phyloP scores from a whole-genome alignment of 108 stramenopile species.

The Nitzschia palea region DNA sequence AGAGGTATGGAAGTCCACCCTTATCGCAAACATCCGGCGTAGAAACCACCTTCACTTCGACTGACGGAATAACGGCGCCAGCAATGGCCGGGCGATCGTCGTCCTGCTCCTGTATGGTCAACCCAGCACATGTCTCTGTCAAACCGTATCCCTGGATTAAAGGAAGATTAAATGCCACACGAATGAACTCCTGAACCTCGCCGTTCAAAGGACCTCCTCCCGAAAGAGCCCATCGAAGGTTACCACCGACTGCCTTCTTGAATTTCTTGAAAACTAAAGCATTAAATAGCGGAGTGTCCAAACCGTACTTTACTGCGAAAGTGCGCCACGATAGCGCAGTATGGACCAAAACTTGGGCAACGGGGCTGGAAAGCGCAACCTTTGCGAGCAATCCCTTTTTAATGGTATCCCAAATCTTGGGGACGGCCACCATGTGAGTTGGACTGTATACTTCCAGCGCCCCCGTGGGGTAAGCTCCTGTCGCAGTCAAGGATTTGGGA shows the following conservation, averaged over 20 bases:
- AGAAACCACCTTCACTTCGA: conserved; percentile 77
- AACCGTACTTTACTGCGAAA: conserved; percentile 66
- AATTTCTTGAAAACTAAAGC: conserved; percentile 89
- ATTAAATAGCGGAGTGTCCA: conserved; percentile 89
- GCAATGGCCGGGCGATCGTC: conserved; percentile 77
- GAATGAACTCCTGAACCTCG: conserved; percentile 83
- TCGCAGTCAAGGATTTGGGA: conserved; percentile 77
- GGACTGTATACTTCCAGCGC: conserved; percentile 84
- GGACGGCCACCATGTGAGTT: conserved; percentile 87
- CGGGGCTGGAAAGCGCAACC: conserved; percentile 61
- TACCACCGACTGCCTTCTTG: conserved; percentile 76
- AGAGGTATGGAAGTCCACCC: conserved; percentile 70
- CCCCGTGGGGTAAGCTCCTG: conserved; percentile 83
- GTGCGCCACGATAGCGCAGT: conserved; percentile 69
- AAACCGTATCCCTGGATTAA: conserved; percentile 87
- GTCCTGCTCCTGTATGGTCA: conserved; percentile 66
- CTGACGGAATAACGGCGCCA: conserved; percentile 67
- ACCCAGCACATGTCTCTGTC: conserved; percentile 85
- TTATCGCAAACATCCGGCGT: conserved; percentile 83
- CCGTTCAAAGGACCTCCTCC: conserved; percentile 87
- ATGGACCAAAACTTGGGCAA: conserved; percentile 66
- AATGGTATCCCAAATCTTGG: conserved; percentile 95
- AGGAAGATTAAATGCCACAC: conserved; percentile 76
- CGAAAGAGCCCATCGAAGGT: conserved; percentile 70
- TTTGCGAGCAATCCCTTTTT: conserved; percentile 89